phyloP scores from a whole-genome alignment of 2,329 filamentous ascomycete species.

The Fusarium oligoseptatum region DNA sequence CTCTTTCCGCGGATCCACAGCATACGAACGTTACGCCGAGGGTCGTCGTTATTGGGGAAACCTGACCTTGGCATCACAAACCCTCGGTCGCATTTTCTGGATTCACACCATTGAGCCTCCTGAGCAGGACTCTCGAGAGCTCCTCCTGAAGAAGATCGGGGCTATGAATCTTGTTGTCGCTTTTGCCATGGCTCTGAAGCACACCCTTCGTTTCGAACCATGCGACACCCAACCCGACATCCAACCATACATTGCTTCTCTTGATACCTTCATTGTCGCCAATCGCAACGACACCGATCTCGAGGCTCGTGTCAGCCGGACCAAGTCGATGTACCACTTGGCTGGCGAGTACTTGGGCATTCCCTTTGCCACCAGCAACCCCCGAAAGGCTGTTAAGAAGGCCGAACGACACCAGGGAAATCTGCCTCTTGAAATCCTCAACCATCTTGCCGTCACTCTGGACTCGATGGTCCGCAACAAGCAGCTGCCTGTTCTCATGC shows the following conservation, averaged over 20 bases:
- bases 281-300: constrained; percentile 58
- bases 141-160: constrained; percentile 78
- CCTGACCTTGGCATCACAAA: constrained; percentile 71
- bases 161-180: constrained; percentile 83
- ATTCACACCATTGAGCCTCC: constrained; percentile 75
- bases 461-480: constrained; percentile 70
- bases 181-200: constrained; percentile 81
- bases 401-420: constrained; percentile 81
- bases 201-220: constrained; percentile 86
- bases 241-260: constrained; percentile 74
- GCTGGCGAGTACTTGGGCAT: constrained; percentile 81
- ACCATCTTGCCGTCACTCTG: constrained; percentile 76
- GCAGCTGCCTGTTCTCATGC: constrained; percentile 67
- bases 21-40: constrained; percentile 79
- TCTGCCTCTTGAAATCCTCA: constrained; percentile 83
- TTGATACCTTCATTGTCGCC: constrained; percentile 77
- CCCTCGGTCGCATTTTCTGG: constrained; percentile 85
- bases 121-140: constrained; percentile 68
- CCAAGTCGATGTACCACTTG: constrained; percentile 70
- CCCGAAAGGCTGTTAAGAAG: constrained; percentile 80
- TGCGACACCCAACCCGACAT: constrained; percentile 83
- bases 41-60: constrained; percentile 74
- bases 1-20: constrained; percentile 81
- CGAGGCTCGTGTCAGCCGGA: constrained; percentile 49
- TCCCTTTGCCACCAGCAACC: constrained; percentile 82